Base-by-base conservation (phyloP, 768 basidiomycete species). In the Pseudohyphozyma bogoriensis region DNA sequence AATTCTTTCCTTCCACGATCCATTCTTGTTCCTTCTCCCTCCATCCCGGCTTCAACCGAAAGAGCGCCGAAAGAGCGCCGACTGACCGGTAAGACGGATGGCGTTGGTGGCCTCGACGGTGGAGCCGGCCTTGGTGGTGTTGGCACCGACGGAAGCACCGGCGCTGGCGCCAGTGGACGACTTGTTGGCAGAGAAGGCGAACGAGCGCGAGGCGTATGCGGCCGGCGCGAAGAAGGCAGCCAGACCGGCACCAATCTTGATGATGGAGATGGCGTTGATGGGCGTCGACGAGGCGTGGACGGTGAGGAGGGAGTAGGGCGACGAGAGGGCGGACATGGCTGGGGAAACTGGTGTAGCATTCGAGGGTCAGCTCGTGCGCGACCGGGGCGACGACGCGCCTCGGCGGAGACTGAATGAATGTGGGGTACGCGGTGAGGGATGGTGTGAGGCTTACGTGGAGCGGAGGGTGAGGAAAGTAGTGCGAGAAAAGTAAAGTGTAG, bases 311-410 rank as follows among this genome's bases (percentile, higher is more conserved):
- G 65, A 57, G 8, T 58, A 26, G n/a, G 65, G 65, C 8, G 65
- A 66, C 28, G 61, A 63, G 37, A 66, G 56, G 42, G 61, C 65
- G 24, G 65, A 66, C 65, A 63, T 66, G 50, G 10, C 51, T 31
- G n/a, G 47, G 4, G 13, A 8, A 22, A 16, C 15, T 50, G 42
- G 22, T 44, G 42, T n/a, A n/a, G n/a, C n/a, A n/a, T n/a, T n/a
- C n/a, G n/a, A n/a, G n/a, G n/a, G n/a, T n/a, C n/a, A n/a, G n/a
- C n/a, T n/a, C n/a, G n/a, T n/a, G n/a, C n/a, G n/a, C n/a, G n/a
- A n/a, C n/a, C n/a, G n/a, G n/a, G n/a, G n/a, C n/a, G n/a, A n/a
- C n/a, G n/a, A n/a, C n/a, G n/a, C n/a, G n/a, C n/a, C n/a, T n/a
- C n/a, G n/a, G n/a, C n/a, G n/a, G n/a, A n/a, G n/a, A n/a, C n/a